Conservation (phyloP, 2,329 filamentous ascomycete genomes). For the Cladosporium halotolerans region DNA sequence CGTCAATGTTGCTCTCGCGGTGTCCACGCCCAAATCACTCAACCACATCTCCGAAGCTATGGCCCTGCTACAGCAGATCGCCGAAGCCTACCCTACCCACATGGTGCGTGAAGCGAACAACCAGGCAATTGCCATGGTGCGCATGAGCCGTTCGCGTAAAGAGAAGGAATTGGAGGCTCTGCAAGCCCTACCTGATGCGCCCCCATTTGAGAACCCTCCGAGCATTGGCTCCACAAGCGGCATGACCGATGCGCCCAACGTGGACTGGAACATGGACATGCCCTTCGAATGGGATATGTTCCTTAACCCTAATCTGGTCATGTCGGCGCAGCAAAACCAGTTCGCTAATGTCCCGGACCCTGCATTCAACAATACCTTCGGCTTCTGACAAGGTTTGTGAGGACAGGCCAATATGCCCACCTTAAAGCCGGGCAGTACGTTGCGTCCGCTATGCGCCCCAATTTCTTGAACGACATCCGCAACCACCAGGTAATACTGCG, state of each 20-base stretch:
- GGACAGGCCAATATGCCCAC: too few species aligned
- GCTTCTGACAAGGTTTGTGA: conserved; percentile 2
- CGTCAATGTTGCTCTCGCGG: conserved; percentile 36
- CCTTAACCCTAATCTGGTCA: conserved; percentile 29
- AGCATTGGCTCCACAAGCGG: conserved; percentile 20
- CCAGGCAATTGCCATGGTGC: conserved; percentile 27
- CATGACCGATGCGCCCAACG: conserved; percentile 25
- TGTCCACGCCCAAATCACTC: conserved; percentile 34
- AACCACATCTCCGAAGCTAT: conserved; percentile 32
- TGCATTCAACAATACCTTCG: conserved; percentile 8
- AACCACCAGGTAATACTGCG: too few species aligned
- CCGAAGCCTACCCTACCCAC: conserved; percentile 31
- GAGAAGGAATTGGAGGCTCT: conserved; percentile 29
- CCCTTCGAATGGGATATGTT: conserved; percentile 32
- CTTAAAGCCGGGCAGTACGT: too few species aligned
- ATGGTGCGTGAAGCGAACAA: conserved; percentile 34
- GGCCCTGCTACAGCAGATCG: conserved; percentile 34
- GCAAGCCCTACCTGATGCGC: conserved; percentile 20
- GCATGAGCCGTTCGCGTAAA: conserved; percentile 28
- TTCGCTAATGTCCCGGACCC: conserved; percentile 3
- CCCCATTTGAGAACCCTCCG: conserved; percentile 26
- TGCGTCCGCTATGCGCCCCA: too few species aligned
- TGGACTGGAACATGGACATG: conserved; percentile 29
- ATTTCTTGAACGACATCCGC: too few species aligned
- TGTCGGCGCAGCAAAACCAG: conserved; percentile 22